Conservation (phyloP, 2,329 filamentous ascomycete genomes). For the Chaetomium sp. region DNA sequence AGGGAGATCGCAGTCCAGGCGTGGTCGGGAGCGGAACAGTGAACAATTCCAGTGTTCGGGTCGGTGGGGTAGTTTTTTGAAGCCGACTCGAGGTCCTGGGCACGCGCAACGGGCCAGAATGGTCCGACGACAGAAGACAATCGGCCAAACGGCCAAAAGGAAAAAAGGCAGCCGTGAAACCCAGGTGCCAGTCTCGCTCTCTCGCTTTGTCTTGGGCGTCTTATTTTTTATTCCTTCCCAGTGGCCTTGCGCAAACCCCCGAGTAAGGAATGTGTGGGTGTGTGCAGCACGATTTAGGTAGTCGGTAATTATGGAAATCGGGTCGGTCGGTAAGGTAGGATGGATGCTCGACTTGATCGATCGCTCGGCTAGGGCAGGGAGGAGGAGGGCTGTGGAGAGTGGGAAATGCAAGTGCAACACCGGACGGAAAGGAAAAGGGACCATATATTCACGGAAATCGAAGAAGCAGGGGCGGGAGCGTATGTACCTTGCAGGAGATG, state of each 20-base stretch:
- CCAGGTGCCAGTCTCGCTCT: background rate
- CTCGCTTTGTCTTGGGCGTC: no score
- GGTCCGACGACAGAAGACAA: background rate
- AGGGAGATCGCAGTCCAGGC: conserved; percentile 2
- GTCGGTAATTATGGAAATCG: no score
- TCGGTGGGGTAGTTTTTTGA: conserved; percentile 4
- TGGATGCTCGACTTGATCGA: background rate
- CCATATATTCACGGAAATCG: background rate
- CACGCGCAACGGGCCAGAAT: background rate
- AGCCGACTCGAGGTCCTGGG: conserved; percentile 6
- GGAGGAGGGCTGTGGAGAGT: background rate
- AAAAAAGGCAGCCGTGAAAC: background rate
- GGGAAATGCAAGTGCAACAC: background rate
- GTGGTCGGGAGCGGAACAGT: conserved; percentile 1
- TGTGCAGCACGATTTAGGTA: no score
- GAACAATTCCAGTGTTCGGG: background rate
- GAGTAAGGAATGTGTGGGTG: no score
- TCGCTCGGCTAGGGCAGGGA: background rate
- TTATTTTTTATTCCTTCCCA: no score
- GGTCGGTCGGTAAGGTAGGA: background rate
- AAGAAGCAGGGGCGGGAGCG: background rate
- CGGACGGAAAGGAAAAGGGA: background rate
- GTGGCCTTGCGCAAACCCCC: no score
- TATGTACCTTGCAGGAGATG: conserved; percentile 13
- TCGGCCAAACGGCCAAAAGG: background rate